phyloP scores from a whole-genome alignment of 208 protist species.

The Naegleria lovaniensis region DNA sequence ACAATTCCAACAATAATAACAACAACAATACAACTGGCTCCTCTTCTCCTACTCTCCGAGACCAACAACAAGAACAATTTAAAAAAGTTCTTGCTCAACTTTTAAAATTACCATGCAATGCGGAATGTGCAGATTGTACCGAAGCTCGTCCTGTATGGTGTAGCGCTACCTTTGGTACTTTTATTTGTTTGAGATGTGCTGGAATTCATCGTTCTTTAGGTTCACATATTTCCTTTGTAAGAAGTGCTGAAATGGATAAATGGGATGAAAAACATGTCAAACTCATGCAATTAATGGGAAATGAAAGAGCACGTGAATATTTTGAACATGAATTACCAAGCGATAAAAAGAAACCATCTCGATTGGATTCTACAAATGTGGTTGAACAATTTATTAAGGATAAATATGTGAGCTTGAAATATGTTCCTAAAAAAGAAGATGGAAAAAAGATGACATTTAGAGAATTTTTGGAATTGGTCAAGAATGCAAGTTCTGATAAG shows the following conservation, averaged over 20 bases:
- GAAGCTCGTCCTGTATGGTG: slow-evolving; percentile 13
- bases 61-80: not conserved
- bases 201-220: slow-evolving; percentile 50
- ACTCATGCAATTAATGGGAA: not conserved
- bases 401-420: not conserved
- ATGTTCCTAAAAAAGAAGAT: not conserved
- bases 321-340: not conserved
- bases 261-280: slow-evolving; percentile 4
- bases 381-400: not conserved
- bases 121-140: not conserved
- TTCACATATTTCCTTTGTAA: slow-evolving; percentile 41
- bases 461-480: not conserved
- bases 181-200: slow-evolving; percentile 42
- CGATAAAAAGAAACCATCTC: not conserved
- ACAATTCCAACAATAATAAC: no score
- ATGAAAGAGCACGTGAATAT: not conserved
- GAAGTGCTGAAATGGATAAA: not conserved
- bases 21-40: no score
- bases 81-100: not conserved
- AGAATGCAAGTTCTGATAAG: not conserved
- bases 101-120: not conserved
- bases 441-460: not conserved
- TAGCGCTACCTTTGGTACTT: slow-evolving; percentile 23
- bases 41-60: not conserved
- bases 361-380: not conserved